Evolutionary conservation across 2,329 filamentous ascomycete species (phyloP), one percentile per base, ranked within the genome.

Genomic region (Scolecobasidium constrictum): DNA sequence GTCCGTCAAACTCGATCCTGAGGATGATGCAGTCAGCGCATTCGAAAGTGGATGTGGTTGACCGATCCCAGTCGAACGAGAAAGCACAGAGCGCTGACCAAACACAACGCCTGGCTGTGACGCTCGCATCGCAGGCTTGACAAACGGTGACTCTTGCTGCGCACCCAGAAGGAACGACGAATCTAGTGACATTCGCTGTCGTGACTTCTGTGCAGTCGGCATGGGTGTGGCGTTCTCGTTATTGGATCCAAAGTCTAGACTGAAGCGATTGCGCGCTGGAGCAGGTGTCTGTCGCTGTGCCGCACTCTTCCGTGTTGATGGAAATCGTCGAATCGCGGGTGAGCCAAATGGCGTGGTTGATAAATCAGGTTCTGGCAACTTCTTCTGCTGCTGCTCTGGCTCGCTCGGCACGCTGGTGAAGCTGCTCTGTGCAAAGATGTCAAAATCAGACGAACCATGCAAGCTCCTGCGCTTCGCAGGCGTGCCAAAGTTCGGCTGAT

Each of bases 391-490:
- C 54, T 5, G 56, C 53, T 33, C 47, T 44, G 18, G 43, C 36
- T 31, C 26, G n/a, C 26, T 31, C n/a, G 26, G 26, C 9, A 31
- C 9, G n/a, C 47, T 46, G n/a, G 48, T 45, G 5, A 55, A 51
- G 12, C 52, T 63, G 12, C 52, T 63, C 45, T 73, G 69, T 46
- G 88, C 86, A 58, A 94, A 94, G 23, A 94, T 78, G 58, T 78
- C 86, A 56, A 86, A 83, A 51, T 78, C 73, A n/a, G 80, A 70
- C 35, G 79, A 74, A 39, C 82, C 82, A 58, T 94, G 86, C 52
- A 94, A 64, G 62, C 88, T 95, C 54, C 92, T 78, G 50, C 92
- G 77, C 68, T 95, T 95, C 37, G 88, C 85, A 46, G 92, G 90
- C 55, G 85, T 95, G 51, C 84, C 84, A 44, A 83, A 71, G 52